Base-by-base conservation (phyloP, 2,329 filamentous ascomycete genomes). In the Alternaria brassicae region DNA sequence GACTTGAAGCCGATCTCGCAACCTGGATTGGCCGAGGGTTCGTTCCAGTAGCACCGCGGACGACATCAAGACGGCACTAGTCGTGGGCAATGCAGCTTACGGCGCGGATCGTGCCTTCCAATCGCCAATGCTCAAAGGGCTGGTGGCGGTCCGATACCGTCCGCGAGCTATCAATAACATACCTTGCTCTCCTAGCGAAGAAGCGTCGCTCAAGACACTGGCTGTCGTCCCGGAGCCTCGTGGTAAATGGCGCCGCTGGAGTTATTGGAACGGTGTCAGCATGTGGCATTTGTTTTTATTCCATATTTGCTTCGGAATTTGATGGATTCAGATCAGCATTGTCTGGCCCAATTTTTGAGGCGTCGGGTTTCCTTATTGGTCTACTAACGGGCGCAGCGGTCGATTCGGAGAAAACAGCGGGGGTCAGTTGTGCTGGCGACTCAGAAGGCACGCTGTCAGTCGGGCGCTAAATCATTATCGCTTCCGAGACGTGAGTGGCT, bases 251-350 rank as follows among this genome's bases (percentile, higher is more conserved):
- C 54, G 66, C 64, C 57, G 69, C 54, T 42, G 65, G 62, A 55
- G 70, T 60, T 67, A 70, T 70, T 72, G 71, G 71, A 70, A 76
- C 58, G 63, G 68, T 68, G 61, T 72, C 69, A 72, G 68, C 67
- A 68, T 70, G 68, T 61, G 61, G 17, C 32, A 41, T 53, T 69
- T 62, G 53, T 47, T 62, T 72, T 74, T 75, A 25, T 75, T 64
- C 60, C 62, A 69, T 72, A 72, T 70, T 73, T 68, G 72, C 70
- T 70, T 76, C 72, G 74, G 72, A 78, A 73, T 66, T 66, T 67
- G 67, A 77, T 68, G 65, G 65, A 76, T 76, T 73, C 73, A 65
- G 75, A 76, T 74, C 72, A 77, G 75, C 71, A 65, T 68, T 73
- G 66, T 66, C 69, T 69, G 67, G 72, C 67, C 68, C 66, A 71